Evolutionary conservation across 768 basidiomycete species (phyloP).

Genomic region (Antrodiella citrinella): DNA sequence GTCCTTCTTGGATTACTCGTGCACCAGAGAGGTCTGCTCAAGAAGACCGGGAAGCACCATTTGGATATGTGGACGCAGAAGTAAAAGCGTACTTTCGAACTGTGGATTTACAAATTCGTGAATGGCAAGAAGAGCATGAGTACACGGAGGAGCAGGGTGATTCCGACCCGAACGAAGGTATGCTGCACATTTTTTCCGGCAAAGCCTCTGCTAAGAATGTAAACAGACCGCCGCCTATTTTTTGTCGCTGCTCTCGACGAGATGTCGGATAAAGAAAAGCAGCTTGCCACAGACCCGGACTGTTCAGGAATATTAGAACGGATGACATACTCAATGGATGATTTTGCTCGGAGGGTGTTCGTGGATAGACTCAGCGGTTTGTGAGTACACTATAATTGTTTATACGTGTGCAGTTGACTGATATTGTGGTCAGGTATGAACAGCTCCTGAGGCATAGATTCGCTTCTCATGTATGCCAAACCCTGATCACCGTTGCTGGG

Average conservation of each 20-base stretch:
- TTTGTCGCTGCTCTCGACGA: slow-evolving; percentile 61
- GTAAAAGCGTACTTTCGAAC: slow-evolving; percentile 90
- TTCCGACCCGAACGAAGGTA: slow-evolving; percentile 69
- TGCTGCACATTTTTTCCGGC: not conserved
- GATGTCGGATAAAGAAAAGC: slow-evolving; percentile 82
- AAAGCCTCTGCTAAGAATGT: not conserved
- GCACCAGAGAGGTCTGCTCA: slow-evolving; percentile 27
- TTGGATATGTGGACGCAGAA: slow-evolving; percentile 84
- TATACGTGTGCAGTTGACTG: slow-evolving; percentile 2
- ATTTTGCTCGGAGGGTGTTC: slow-evolving; percentile 89
- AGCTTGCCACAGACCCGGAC: slow-evolving; percentile 89
- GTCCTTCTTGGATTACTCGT: slow-evolving; percentile 68
- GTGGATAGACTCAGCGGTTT: slow-evolving; percentile 81
- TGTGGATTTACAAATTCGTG: slow-evolving; percentile 79
- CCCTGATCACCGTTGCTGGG: slow-evolving; percentile 60
- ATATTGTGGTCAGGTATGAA: slow-evolving; percentile 43
- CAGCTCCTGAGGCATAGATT: slow-evolving; percentile 72
- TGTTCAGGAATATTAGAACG: slow-evolving; percentile 87
- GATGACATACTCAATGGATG: slow-evolving; percentile 90
- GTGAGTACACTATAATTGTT: slow-evolving; percentile 41
- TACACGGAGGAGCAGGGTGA: slow-evolving; percentile 36
- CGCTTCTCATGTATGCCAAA: slow-evolving; percentile 94
- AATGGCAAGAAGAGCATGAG: slow-evolving; percentile 67
- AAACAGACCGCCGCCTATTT: slow-evolving; percentile 13
- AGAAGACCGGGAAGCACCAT: slow-evolving; percentile 63